phyloP scores from a whole-genome alignment of 345 rosid genomes.

The Odontarrhena argentea region DNA sequence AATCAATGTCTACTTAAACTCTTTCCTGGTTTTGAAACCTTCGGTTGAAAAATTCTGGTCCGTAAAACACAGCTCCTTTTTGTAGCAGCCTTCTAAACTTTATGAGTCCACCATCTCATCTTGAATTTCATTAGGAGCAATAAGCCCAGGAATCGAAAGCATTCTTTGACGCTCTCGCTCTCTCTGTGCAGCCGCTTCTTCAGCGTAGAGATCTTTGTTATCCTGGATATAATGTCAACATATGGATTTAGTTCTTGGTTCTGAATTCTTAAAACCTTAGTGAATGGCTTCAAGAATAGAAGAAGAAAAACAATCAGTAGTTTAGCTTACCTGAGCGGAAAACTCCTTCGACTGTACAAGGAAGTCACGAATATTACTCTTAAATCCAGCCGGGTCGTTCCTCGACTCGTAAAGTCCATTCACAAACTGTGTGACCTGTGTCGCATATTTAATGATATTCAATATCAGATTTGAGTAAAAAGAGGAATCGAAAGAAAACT shows the following conservation, averaged over 20 bases:
- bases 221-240: constrained; percentile 49
- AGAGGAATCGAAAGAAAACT: background rate
- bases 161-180: constrained; percentile 74
- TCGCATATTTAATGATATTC: background rate
- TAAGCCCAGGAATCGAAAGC: constrained; percentile 79
- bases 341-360: constrained; percentile 86
- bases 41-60: constrained; percentile 5
- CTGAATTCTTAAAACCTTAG: background rate
- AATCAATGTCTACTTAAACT: constrained; percentile 14
- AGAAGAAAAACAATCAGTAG: background rate
- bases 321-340: constrained; percentile 69
- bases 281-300: background rate
- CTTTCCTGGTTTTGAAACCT: constrained; percentile 22
- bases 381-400: constrained; percentile 76
- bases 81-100: constrained; percentile 20
- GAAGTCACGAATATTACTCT: constrained; percentile 90
- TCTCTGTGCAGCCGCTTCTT: constrained; percentile 78
- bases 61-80: constrained; percentile 1
- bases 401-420: constrained; percentile 80
- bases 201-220: constrained; percentile 82
- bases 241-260: background rate
- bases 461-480: constrained; percentile 24
- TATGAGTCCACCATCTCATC: constrained; percentile 83
- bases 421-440: constrained; percentile 91
- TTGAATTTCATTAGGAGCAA: constrained; percentile 79